Evolutionary conservation across 305 asterid genomes (phyloP), one percentile per base, ranked within the genome.

Genomic region (Petunia hybrid): DNA sequence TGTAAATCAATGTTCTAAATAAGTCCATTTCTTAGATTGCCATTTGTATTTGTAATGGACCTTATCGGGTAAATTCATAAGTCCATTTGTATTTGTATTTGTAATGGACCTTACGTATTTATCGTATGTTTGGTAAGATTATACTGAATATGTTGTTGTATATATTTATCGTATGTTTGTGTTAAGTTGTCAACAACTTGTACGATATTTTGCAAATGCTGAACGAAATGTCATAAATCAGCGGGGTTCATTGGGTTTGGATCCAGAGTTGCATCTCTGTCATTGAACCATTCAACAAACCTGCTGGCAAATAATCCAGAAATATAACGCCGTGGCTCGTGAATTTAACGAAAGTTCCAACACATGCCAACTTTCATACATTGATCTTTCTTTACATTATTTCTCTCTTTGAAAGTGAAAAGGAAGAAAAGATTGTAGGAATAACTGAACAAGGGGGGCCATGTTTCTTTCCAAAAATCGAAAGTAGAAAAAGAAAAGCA

Each of bases 321-420:
- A 3, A 73, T 41, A 9, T 46, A 46, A 9, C 5, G 22, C 31
- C 5, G 77, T 46, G 77, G 9, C 10, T 10, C 31, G 22, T 71
- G 43, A 46, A 46, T 31, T 46, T 10, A 5, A 4, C 9, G 77
- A 46, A 71, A 71, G 2, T 46, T 71, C 77, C 77, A 71, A 71
- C 46, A 31, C 10, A 8, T 31, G 77, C 10, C 77, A 71, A 60
- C 77, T 71, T 71, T 46, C 31, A 31, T 31, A 9, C 31, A 8
- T 71, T 57, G 63, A n/a, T 57, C 63, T 57, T 57, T 16, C n/a
- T 57, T 57, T 4, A 3, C 3, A 4, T 8, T 14, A 3, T 13
- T 1, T 5, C 62, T 14, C 6, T 14, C 0, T 14, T 14, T 56
- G 57, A 51, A 8, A 10, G 12, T 3, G 57, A 51, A 51, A 51